phyloP scores from a whole-genome alignment of 148 eudicot genomes.

The Rhododendron kiyosumense region DNA sequence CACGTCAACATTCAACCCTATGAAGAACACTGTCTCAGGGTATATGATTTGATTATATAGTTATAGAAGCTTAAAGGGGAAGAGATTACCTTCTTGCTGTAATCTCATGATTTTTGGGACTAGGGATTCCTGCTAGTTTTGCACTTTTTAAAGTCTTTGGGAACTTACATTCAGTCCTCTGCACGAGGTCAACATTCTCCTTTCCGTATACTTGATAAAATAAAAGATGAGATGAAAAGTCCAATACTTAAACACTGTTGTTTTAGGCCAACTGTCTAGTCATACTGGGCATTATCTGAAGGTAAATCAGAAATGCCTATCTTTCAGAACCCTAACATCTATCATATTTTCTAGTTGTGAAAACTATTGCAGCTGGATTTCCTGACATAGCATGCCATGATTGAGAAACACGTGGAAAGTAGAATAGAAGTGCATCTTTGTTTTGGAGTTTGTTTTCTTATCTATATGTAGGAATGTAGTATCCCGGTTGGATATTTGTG shows the following conservation, averaged over 20 bases:
- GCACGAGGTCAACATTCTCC: background rate
- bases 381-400: background rate
- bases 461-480: background rate
- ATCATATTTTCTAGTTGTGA: background rate
- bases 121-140: background rate
- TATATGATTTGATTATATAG: conserved; percentile 22
- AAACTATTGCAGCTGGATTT: background rate
- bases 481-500: background rate
- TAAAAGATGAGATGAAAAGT: background rate
- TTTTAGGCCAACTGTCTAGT: background rate
- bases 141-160: no score
- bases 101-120: background rate
- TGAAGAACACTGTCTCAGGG: conserved; percentile 96
- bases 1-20: conserved; percentile 89
- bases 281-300: background rate
- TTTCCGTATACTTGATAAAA: background rate
- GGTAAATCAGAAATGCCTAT: background rate
- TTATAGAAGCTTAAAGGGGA: background rate
- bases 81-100: background rate
- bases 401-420: background rate
- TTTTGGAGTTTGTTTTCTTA: background rate
- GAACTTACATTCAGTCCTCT: background rate
- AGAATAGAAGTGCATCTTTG: background rate
- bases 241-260: background rate
- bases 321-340: background rate